Conservation (phyloP, 2,329 filamentous ascomycete species). For the Orbilia javanica region DNA sequence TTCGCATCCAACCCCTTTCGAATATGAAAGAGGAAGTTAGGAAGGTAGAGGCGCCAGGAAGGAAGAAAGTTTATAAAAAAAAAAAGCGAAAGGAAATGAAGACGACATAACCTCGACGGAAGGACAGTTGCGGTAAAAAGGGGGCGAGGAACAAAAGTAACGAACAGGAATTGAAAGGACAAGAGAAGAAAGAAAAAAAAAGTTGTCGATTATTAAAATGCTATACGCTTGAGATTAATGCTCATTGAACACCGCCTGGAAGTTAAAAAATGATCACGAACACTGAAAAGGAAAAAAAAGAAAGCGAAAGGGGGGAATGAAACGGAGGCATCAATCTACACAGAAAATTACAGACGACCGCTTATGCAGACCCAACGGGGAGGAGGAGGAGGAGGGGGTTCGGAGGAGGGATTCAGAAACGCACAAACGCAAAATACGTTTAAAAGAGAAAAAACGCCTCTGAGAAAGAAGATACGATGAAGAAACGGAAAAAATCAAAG, state of each 20-base stretch:
- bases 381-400: no score
- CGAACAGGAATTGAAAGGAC: constrained; percentile 34
- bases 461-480: constrained; percentile 61
- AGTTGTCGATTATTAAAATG: constrained; percentile 58
- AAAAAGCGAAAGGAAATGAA: constrained; percentile 64
- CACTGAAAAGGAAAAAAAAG: constrained; percentile 6
- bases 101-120: constrained; percentile 46
- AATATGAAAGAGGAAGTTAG: not conserved
- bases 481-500: no score
- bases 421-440: constrained; percentile 57
- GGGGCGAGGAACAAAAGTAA: constrained; percentile 23
- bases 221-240: constrained; percentile 59
- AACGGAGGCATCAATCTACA: constrained; percentile 56
- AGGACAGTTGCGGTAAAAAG: constrained; percentile 43
- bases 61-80: constrained; percentile 47
- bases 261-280: constrained; percentile 44
- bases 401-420: constrained; percentile 56
- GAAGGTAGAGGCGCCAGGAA: constrained; percentile 1
- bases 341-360: constrained; percentile 58
- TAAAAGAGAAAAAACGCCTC: constrained; percentile 62
- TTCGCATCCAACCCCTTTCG: constrained; percentile 56
- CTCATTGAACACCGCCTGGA: constrained; percentile 56
- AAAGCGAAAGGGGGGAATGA: constrained; percentile 24
- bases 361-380: constrained; percentile 57
- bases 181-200: constrained; percentile 39